Base-by-base conservation (phyloP, 306 rosid species). In the Vigna hirtella region DNA sequence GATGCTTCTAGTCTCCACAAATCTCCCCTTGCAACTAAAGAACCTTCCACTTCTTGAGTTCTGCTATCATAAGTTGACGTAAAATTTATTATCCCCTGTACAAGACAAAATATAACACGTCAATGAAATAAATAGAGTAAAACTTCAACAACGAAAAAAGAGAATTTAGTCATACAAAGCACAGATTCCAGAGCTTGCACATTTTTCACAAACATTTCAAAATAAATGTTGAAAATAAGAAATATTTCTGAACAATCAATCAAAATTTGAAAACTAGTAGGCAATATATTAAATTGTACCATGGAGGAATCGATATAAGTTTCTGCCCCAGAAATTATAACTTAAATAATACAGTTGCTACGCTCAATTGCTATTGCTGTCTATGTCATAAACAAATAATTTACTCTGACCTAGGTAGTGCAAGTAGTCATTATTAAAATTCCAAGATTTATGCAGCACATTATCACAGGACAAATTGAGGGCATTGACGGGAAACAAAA, bases 1-100 rank as follows among this genome's bases (percentile, higher is more conserved):
- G 99, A 93, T 65, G 98, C 97, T 85, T 96, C 99, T 47, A 93
- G 88, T 83, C 99, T 93, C 99, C 99, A 96, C 56, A 93, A 79
- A 85, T 91, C 98, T 78, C 99, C 99, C 86, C 96, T 88, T 62
- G 99, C 98, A 81, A 83, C 94, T 77, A 93, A 28, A 79, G 98
- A 91, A 75, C 91, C 89, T 78, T 96, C 98, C 40, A 91, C 89
- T 66, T 90, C 97, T 43, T 82, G 90, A 55, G 97, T 87, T 88
- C 98, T 91, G 78, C 93, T 91, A 81, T 96, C 98, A 77, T 89
- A 96, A 36, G 91, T 93, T 65, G 99, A 89, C 1, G 99, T 82
- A 47, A 90, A 6, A 83, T 93, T 96, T 73, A 93, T 64, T 24
- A 83, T 65, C 30, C 98, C 91, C 99, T 96, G 89, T 83, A 83